A percentile compares a stretch with the other conserved stretches of the same genome.
These are phyloP conservation scores for Kingdonia uniflora DNA, from an alignment of 164 flowering plant genomes.

Conservation along the genomic window DNA sequence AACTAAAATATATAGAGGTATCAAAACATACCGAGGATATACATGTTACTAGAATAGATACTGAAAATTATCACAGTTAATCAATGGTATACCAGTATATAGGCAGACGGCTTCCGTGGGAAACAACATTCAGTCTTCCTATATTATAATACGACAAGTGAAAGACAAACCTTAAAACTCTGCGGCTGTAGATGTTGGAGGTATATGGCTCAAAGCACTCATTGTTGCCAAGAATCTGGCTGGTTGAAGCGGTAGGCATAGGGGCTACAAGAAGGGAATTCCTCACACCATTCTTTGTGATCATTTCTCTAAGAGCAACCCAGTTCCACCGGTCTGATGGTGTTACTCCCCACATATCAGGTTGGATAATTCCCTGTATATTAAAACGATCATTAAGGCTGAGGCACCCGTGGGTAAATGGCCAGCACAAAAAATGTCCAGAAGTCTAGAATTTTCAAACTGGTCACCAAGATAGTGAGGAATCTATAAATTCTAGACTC, in stretches of 20 bases:
- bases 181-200: constrained; percentile 87
- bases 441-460: no score
- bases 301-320: constrained; percentile 55
- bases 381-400: constrained; percentile 8
- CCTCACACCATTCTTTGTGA: constrained; percentile 62
- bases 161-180: constrained; percentile 70
- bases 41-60: no score
- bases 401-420: neutral
- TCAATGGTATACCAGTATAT: no score
- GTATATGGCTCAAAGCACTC: constrained; percentile 99
- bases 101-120: no score
- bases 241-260: constrained; percentile 99
- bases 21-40: no score
- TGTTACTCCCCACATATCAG: constrained; percentile 86
- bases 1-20: no score
- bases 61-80: no score
- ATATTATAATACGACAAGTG: neutral
- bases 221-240: constrained; percentile 97
- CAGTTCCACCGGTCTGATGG: constrained; percentile 89
- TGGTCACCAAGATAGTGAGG: no score
- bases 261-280: constrained; percentile 94
- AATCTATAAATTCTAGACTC: no score
- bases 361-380: constrained; percentile 81
- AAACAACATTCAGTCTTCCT: neutral
- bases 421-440: no score